Percentiles rank a stretch among this genome's conserved stretches.
These are phyloP conservation scores for Colletotrichum sp. DNA, from an alignment of 2,329 filamentous ascomycete species.

Conservation along the genomic window DNA sequence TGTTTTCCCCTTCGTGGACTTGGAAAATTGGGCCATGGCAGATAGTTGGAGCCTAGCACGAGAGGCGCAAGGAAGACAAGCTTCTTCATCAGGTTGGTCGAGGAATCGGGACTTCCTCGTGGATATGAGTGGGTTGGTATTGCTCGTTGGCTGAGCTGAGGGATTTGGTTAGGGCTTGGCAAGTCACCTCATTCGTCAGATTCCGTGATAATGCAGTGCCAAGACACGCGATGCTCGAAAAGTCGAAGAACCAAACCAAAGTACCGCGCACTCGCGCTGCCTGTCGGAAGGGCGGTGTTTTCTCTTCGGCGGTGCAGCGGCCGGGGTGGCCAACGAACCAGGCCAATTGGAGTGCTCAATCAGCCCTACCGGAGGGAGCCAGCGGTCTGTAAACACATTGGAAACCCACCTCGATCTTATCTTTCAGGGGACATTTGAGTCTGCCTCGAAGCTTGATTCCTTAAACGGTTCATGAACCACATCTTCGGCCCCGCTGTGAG, in stretches of 20 bases:
- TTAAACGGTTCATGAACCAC: background rate
- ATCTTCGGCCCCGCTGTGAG: background rate
- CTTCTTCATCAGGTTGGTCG: background rate
- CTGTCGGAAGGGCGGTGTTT: background rate
- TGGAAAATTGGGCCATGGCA: background rate
- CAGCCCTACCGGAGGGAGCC: background rate
- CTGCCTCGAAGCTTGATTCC: background rate
- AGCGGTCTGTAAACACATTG: background rate
- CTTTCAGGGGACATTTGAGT: background rate
- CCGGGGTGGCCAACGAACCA: background rate
- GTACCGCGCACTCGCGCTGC: background rate
- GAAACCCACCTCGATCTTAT: background rate
- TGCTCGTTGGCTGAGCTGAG: background rate
- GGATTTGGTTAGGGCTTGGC: background rate
- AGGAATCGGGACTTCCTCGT: background rate
- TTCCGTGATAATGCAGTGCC: background rate
- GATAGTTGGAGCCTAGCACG: background rate
- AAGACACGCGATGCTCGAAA: background rate
- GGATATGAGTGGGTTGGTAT: background rate
- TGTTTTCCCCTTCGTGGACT: background rate
- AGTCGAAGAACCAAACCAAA: background rate
- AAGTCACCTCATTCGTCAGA: background rate
- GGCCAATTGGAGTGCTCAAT: background rate
- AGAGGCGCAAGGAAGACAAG: background rate
- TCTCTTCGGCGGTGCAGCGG: too few relatives aligned